These are phyloP conservation scores for Polygonum aviculare DNA, from an alignment of 148 eudicot species.

Conservation along the genomic window DNA sequence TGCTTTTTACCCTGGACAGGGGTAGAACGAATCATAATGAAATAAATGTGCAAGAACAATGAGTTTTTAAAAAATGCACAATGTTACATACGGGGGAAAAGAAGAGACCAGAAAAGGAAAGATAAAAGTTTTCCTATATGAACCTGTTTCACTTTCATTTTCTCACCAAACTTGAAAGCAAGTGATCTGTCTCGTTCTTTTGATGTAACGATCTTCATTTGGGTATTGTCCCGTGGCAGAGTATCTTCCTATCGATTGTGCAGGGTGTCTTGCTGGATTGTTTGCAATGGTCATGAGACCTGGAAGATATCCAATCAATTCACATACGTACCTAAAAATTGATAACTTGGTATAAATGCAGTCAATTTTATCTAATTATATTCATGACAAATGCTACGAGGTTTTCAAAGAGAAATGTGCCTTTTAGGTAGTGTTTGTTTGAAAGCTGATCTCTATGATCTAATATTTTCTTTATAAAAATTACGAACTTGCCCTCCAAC, in stretches of 20 bases:
- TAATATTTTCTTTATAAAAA: too few relatives aligned
- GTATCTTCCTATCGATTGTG: not conserved
- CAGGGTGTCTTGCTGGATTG: not conserved
- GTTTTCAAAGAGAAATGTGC: not conserved
- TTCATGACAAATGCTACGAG: not conserved
- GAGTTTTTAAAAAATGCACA: not conserved
- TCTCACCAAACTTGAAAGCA: not conserved
- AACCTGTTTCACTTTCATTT: not conserved
- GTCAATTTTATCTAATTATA: not conserved
- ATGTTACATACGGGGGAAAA: not conserved
- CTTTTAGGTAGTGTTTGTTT: too few relatives aligned
- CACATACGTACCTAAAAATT: not conserved
- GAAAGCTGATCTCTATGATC: too few relatives aligned
- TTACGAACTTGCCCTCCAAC: too few relatives aligned
- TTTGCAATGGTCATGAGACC: not conserved
- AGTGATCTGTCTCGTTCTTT: not conserved
- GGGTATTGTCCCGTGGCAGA: too few relatives aligned
- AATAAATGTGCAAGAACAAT: not conserved
- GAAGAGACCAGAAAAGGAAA: not conserved
- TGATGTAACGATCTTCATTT: not conserved
- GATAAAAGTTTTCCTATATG: not conserved
- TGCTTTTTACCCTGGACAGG: not conserved
- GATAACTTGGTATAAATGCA: not conserved
- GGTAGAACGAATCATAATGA: not conserved
- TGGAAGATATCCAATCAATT: not conserved